Evolutionary conservation across 2,329 filamentous ascomycete genomes (phyloP), one percentile per base, ranked within the genome.

Genomic region (Cercospora nicotianae): DNA sequence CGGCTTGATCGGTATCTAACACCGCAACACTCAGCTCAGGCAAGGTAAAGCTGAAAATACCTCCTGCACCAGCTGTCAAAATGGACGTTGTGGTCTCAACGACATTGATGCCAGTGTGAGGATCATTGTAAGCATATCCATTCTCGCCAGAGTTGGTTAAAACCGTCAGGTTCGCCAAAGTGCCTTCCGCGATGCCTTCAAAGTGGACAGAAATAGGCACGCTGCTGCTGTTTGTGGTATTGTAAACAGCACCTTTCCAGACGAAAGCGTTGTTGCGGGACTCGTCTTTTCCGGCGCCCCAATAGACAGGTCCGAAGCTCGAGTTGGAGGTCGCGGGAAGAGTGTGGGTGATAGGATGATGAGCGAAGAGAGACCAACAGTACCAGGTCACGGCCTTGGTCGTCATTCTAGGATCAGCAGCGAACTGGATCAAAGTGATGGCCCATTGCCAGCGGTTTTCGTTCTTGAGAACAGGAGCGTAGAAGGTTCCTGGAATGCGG

Each of bases 21-120:
- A 89, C 83, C 16, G 85, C 86, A 58, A 89, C 83, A 72, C 85
- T 87, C 63, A 87, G 74, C 70, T 86, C 79, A 0, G 86, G 86
- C 72, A 89, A 66, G 26, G 74, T 79, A 69, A 88, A 88, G 60
- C 78, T 77, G 71, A 88, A 87, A 0, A 73, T 76, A 2, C 87
- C 86, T 26, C 81, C 78, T 9, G 74, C 73, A 20, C 80, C 82
- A 1, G 83, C 85, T 71, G 75, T 78, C 36, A 86, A 57, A 0
- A 77, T 76, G 0, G 72, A 76, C 10, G 77, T 81, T 0, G 66
- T 81, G 33, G 78, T 82, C 62, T 83, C 76, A 0, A 88, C 86
- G 20, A 86, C 81, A 68, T 87, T 86, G 69, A 80, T 79, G 7
- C 81, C 81, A 9, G 70, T 69, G 36, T 74, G 71, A 66, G 72